A percentile compares a stretch with the other conserved stretches of the same genome.
Evolutionary conservation across 129 eudicot genomes (phyloP).

Genomic region (Scalesia atractyloides): DNA sequence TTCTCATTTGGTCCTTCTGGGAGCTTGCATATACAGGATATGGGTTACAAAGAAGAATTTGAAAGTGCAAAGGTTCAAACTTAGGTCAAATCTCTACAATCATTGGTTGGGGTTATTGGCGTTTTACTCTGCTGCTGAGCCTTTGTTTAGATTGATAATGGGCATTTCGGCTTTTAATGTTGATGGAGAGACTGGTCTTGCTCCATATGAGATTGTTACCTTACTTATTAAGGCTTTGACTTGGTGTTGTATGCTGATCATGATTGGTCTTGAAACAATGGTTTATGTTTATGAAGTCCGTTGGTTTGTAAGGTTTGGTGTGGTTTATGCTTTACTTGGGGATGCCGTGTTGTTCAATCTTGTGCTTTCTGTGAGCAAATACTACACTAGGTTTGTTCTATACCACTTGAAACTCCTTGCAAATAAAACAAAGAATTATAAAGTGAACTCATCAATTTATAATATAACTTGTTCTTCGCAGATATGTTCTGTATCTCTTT

Average conservation of each 20-base stretch:
- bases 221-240: constrained; percentile 72
- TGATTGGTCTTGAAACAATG: constrained; percentile 74
- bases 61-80: constrained; percentile 57
- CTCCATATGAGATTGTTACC: constrained; percentile 81
- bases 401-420: constrained; percentile 22
- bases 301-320: constrained; percentile 85
- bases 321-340: constrained; percentile 73
- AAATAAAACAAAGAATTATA: constrained; percentile 6
- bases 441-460: constrained; percentile 9
- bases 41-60: constrained; percentile 62
- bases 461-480: constrained; percentile 37
- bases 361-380: constrained; percentile 57
- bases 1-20: constrained; percentile 73
- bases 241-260: constrained; percentile 71
- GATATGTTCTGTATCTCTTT: constrained; percentile 57
- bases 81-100: constrained; percentile 73
- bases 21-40: constrained; percentile 59
- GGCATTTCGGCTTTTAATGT: constrained; percentile 69
- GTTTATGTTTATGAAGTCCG: constrained; percentile 77
- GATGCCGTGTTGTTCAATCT: constrained; percentile 70
- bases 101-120: constrained; percentile 71
- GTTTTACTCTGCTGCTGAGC: constrained; percentile 66
- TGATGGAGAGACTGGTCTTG: constrained; percentile 71
- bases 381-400: constrained; percentile 57
- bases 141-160: constrained; percentile 73